A percentile compares a stretch with the other conserved stretches of the same genome.
Conservation (phyloP, 306 rosid species). For the Prunus kanzakura region DNA sequence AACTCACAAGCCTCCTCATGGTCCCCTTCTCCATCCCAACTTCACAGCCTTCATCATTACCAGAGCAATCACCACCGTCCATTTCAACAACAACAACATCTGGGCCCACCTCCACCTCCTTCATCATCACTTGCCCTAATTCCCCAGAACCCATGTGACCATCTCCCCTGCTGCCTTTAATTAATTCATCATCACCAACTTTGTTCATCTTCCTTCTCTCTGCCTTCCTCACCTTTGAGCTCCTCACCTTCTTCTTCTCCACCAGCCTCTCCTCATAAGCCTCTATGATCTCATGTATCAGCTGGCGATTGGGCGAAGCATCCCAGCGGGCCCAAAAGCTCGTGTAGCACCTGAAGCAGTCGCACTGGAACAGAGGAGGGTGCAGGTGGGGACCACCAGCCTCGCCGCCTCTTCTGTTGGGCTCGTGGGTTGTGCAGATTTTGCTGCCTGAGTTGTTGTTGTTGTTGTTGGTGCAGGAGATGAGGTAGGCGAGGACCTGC, state of each 20-base stretch:
- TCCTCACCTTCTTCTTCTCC: conserved; percentile 20
- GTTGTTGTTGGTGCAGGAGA: conserved; percentile 22
- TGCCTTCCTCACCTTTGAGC: conserved; percentile 18
- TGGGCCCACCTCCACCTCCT: neutral
- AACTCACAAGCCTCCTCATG: conserved; percentile 27
- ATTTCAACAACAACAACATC: neutral
- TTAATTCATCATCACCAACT: neutral
- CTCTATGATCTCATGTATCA: conserved; percentile 38
- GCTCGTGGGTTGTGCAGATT: neutral
- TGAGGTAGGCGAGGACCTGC: conserved; percentile 35
- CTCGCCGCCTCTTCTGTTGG: too few relatives aligned
- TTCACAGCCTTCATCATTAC: neutral
- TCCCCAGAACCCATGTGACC: neutral
- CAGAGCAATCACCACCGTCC: neutral
- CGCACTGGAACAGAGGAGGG: conserved; percentile 18
- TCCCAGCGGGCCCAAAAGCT: conserved; percentile 45
- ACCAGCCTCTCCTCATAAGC: conserved; percentile 32
- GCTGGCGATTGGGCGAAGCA: conserved; percentile 32
- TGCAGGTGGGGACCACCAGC: neutral
- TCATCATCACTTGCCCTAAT: neutral
- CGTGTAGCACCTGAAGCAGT: conserved; percentile 35
- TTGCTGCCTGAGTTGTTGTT: neutral
- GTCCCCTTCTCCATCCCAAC: conserved; percentile 22
- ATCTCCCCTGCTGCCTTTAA: neutral
- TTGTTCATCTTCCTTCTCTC: conserved; percentile 8